Conservation (phyloP, 306 rosid species). For the Prunus mira region DNA sequence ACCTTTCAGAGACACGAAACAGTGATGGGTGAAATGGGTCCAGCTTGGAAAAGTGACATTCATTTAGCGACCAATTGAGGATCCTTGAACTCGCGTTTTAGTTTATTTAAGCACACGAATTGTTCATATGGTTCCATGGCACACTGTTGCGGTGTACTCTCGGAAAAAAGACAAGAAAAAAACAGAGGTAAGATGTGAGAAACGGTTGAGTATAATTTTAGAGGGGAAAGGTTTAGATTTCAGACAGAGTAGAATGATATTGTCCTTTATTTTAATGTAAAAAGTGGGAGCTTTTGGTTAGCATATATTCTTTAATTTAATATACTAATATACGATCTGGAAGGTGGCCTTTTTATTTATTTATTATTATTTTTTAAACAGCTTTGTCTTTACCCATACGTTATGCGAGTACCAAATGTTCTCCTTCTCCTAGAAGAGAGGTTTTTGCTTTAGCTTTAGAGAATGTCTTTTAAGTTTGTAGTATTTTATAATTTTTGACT, state of each 20-base stretch:
- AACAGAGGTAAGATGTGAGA: not conserved
- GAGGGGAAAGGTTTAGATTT: not conserved
- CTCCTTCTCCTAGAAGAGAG: not conserved
- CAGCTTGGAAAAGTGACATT: conserved; percentile 21
- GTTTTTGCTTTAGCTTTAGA: not conserved
- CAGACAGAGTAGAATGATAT: not conserved
- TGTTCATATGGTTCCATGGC: not conserved
- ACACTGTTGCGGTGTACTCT: not conserved
- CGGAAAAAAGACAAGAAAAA: not conserved
- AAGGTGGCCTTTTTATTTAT: not conserved
- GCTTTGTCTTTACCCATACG: conserved; percentile 9
- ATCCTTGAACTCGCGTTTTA: conserved; percentile 10
- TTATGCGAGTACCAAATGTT: conserved; percentile 11
- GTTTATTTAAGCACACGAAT: not conserved
- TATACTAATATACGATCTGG: not conserved
- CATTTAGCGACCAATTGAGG: not conserved
- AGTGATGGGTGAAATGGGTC: conserved; percentile 23
- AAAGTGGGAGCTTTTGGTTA: not conserved
- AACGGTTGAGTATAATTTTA: conserved; percentile 4
- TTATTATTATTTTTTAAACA: not conserved
- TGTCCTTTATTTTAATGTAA: not conserved
- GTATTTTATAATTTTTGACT: not conserved
- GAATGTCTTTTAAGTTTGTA: not conserved
- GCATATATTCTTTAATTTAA: not conserved
- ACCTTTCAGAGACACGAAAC: conserved; percentile 1